These are phyloP conservation scores for Camellia lanceoleosa DNA, from an alignment of 148 eudicot genomes.

Conservation along the genomic window DNA sequence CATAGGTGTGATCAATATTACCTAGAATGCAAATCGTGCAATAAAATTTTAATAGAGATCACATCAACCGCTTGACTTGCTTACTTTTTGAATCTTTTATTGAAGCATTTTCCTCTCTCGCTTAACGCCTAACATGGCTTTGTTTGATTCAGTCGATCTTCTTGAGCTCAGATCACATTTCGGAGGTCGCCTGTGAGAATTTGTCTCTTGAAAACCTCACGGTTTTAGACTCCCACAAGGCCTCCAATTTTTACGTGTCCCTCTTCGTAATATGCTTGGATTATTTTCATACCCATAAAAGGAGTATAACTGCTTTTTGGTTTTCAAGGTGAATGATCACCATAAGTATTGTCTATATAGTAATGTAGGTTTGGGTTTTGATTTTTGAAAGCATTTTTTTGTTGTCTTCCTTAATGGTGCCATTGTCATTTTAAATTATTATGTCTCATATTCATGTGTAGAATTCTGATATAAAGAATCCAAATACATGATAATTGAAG, in stretches of 20 bases:
- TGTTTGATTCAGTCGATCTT: constrained; percentile 64
- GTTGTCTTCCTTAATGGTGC: background rate
- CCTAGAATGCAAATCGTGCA: background rate
- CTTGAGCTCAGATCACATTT: constrained; percentile 97
- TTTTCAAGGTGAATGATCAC: constrained; percentile 2
- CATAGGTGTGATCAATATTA: background rate
- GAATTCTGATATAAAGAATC: background rate
- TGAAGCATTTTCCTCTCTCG: background rate
- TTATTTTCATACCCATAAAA: background rate
- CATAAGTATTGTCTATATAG: background rate
- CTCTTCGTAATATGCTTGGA: constrained; percentile 57
- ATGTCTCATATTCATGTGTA: background rate
- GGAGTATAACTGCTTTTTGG: background rate
- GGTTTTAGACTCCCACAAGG: constrained; percentile 54
- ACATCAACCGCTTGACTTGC: background rate
- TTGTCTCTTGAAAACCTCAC: constrained; percentile 58
- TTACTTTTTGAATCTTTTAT: background rate
- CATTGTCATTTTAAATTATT: background rate
- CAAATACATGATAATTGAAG: background rate
- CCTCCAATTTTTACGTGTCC: constrained; percentile 74
- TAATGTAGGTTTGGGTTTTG: background rate
- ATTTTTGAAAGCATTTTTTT: background rate
- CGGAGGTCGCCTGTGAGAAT: constrained; percentile 70
- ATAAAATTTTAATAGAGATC: background rate
- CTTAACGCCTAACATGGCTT: constrained; percentile 5